Evolutionary conservation across 345 rosid genomes (phyloP).

Genomic region (Camelina hispida): DNA sequence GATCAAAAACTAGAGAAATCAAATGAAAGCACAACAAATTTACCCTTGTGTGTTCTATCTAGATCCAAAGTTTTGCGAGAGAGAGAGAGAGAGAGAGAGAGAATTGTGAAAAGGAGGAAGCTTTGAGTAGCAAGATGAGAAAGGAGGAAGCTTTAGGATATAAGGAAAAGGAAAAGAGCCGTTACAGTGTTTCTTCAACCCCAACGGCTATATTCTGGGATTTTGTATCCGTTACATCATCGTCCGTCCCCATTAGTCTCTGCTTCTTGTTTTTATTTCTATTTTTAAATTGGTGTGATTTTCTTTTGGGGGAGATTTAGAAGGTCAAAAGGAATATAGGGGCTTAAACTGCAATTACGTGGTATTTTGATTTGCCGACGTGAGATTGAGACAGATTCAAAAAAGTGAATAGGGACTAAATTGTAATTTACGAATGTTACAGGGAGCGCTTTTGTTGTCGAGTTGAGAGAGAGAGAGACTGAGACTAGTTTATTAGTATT

Average conservation of each 20-base stretch:
- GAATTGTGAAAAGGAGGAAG: neutral
- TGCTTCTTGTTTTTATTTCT: neutral
- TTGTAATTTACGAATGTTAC: neutral
- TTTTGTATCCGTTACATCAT: slow-evolving; percentile 27
- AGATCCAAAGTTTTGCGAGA: slow-evolving; percentile 4
- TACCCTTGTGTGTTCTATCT: slow-evolving; percentile 7
- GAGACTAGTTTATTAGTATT: neutral
- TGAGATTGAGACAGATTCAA: neutral
- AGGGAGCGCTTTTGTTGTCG: neutral
- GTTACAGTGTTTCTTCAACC: slow-evolving; percentile 23
- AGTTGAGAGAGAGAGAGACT: neutral
- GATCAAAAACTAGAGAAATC: neutral
- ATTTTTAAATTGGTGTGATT: neutral
- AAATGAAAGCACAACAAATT: neutral
- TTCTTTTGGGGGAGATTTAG: neutral
- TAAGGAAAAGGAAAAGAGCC: slow-evolving; percentile 27
- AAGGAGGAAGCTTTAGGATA: slow-evolving; percentile 14
- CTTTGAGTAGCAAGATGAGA: neutral
- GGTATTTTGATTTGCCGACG: neutral
- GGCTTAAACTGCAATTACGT: neutral
- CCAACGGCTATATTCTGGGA: slow-evolving; percentile 43
- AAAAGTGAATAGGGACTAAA: neutral
- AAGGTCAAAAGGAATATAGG: neutral
- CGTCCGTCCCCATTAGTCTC: slow-evolving; percentile 1
- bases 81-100: slow-evolving; percentile 10